These are phyloP conservation scores for Cordyceps fumosorosea DNA, from an alignment of 2,329 filamentous ascomycete species.

Conservation along the genomic window DNA sequence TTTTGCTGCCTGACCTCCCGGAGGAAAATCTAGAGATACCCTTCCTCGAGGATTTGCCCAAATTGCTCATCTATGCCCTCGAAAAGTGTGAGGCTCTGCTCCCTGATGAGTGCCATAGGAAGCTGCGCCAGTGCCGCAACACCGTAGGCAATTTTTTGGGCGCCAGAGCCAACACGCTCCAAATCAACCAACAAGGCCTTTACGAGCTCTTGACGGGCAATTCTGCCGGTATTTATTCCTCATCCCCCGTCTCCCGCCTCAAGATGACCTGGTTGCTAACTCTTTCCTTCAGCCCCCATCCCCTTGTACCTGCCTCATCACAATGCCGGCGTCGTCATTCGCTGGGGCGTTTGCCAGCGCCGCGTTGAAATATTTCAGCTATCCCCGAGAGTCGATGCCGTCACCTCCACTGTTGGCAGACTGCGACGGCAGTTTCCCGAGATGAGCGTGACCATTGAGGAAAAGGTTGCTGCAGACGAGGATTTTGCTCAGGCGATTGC, in stretches of 20 bases:
- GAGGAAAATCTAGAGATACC: background rate
- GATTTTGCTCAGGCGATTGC: background rate
- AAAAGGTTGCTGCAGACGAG: background rate
- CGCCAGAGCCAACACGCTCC: background rate
- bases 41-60: background rate
- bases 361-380: slow-evolving; percentile 1
- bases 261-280: background rate
- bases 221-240: background rate
- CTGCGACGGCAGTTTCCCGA: slow-evolving; percentile 4
- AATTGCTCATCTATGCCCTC: background rate
- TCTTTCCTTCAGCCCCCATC: background rate
- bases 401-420: background rate
- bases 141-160: background rate
- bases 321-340: slow-evolving; percentile 2
- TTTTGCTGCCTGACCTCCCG: background rate
- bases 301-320: background rate
- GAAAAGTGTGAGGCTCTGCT: background rate
- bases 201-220: background rate
- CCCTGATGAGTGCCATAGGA: background rate
- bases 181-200: background rate
- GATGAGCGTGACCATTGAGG: background rate
- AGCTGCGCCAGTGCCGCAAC: background rate
- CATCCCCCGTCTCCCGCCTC: background rate
- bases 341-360: background rate
- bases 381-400: background rate